phyloP scores from a whole-genome alignment of 768 basidiomycete genomes.

The Exidia glandulosa region DNA sequence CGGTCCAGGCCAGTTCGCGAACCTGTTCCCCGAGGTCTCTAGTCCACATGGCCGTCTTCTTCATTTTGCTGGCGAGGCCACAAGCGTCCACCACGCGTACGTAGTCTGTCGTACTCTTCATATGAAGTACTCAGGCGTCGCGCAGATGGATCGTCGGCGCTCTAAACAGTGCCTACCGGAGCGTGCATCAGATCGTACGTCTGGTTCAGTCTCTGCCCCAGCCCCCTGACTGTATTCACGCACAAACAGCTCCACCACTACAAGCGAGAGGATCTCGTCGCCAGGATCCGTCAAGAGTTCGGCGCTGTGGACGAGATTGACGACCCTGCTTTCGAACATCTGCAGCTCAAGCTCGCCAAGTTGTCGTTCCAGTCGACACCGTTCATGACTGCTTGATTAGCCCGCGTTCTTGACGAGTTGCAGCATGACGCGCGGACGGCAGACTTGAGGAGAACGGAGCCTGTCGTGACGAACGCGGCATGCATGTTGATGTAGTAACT shows the following conservation, averaged over 20 bases:
- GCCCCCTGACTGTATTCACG: background rate
- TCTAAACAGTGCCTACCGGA: background rate
- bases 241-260: background rate
- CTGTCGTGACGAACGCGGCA: too few species aligned
- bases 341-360: too few species aligned
- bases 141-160: background rate
- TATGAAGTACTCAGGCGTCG: background rate
- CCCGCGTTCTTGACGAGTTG: too few species aligned
- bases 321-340: too few species aligned
- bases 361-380: too few species aligned
- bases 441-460: too few species aligned
- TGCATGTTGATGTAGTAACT: too few species aligned
- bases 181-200: background rate
- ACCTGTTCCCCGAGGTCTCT: constrained; percentile 8
- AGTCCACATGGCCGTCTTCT: constrained; percentile 13
- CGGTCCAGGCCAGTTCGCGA: constrained; percentile 25
- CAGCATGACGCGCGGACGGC: too few species aligned
- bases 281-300: too few species aligned
- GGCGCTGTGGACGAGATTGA: too few species aligned
- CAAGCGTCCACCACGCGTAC: constrained; percentile 22
- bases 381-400: too few species aligned
- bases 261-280: background rate
- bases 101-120: background rate
- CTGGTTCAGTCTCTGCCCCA: background rate
- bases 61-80: constrained; percentile 29